Percentiles rank a stretch among this genome's conserved stretches.
Evolutionary conservation across 2,329 filamentous ascomycete genomes (phyloP).

Genomic region (Verticillium isaacii): DNA sequence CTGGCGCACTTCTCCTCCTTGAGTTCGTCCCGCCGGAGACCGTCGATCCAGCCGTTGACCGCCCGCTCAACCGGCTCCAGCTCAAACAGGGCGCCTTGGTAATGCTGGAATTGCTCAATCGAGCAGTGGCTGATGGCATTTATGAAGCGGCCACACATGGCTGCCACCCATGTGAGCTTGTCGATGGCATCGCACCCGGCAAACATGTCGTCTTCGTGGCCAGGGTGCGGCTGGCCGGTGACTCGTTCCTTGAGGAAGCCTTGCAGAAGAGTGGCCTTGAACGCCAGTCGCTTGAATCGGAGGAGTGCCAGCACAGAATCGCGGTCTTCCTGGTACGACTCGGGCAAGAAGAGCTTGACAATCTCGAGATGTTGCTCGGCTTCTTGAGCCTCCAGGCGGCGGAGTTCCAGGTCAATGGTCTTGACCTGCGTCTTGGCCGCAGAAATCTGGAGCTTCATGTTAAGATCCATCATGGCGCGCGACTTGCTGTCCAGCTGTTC

Average conservation of each 20-base stretch:
- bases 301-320: slow-evolving; percentile 87
- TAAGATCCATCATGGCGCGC: slow-evolving; percentile 93
- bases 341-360: slow-evolving; percentile 82
- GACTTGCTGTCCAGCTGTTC: slow-evolving; percentile 86
- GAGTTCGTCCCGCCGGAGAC: slow-evolving; percentile 75
- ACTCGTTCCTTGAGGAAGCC: slow-evolving; percentile 76
- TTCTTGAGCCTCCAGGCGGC: slow-evolving; percentile 83
- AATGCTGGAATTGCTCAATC: slow-evolving; percentile 70
- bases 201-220: slow-evolving; percentile 74
- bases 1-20: slow-evolving; percentile 78
- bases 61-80: slow-evolving; percentile 88
- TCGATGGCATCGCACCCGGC: slow-evolving; percentile 77
- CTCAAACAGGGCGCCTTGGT: slow-evolving; percentile 78
- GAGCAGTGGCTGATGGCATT: slow-evolving; percentile 76
- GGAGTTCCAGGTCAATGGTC: slow-evolving; percentile 86
- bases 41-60: slow-evolving; percentile 83
- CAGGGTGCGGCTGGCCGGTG: slow-evolving; percentile 57
- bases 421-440: slow-evolving; percentile 90
- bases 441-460: slow-evolving; percentile 86
- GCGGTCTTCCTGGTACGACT: slow-evolving; percentile 72
- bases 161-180: slow-evolving; percentile 77
- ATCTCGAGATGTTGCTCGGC: slow-evolving; percentile 84
- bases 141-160: slow-evolving; percentile 80
- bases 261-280: slow-evolving; percentile 79
- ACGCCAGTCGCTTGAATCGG: slow-evolving; percentile 79